Base-by-base conservation (phyloP, 169 alveolate genomes). In the Cryptosporidium ryanae region DNA sequence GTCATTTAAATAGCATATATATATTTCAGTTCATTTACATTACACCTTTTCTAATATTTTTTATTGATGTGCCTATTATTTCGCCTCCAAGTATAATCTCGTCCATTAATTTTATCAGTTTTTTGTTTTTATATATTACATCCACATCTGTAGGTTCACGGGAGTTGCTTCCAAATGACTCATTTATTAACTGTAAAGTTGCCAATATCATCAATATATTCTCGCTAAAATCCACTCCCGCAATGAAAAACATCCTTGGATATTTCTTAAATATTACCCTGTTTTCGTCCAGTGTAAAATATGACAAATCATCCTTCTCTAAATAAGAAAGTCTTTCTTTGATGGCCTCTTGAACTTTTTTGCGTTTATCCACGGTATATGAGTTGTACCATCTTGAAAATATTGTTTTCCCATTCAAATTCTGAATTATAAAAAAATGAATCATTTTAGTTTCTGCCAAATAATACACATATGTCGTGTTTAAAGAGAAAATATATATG, bases 11-110 rank as follows among this genome's bases (percentile, higher is more conserved):
- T 52, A 0, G 21, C 5, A n/a, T n/a, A 1, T 0, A 52, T 0
- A n/a, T 5, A 52, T n/a, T 4, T 52, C 5, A 52, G 6, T 52
- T 5, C 13, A 52, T 0, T 52, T 65, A 32, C 7, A 27, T 34
- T 21, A 55, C 15, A 64, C 83, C 52, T 50, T 31, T 52, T 50
- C 63, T 52, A 52, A 52, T 52, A 21, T 32, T 61, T 18, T 61
- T 61, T 8, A 61, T 21, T 59, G 87, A 76, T 15, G 71, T 76
- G 18, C 71, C 87, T 43, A 76, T 44, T 18, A 76, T 49, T 48
- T 76, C 87, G 2, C 87, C 87, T 61, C 87, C 87, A 7, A 76
- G n/a, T n/a, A 76, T 61, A 7, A 76, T 55, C 48, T 76, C 87
- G 21, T 76, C 87, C 29, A 76, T 59, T 12, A 59, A 57, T 61